A percentile compares a stretch with the other conserved stretches of the same genome.
Evolutionary conservation across 176 grass and related monocot genomes (phyloP).

Genomic region (Juncus effusus): DNA sequence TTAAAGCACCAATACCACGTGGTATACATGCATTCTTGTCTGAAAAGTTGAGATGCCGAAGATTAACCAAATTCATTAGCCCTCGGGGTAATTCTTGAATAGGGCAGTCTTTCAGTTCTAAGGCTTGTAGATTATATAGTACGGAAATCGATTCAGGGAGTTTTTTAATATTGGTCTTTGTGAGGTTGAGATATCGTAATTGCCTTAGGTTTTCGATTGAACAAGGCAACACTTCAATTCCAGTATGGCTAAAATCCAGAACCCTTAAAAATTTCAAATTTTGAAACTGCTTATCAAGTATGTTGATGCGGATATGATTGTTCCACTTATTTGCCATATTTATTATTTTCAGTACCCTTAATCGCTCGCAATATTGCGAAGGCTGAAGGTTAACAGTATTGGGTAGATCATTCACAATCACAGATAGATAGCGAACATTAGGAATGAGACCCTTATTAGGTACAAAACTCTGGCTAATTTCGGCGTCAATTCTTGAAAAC

Average conservation of each 20-base stretch:
- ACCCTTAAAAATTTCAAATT: conserved; percentile 15
- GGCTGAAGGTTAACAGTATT: conserved; percentile 1
- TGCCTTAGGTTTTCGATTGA: conserved; percentile 20
- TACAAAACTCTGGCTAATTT: not conserved
- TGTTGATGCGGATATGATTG: not conserved
- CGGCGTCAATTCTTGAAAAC: not conserved
- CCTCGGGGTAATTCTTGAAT: conserved; percentile 12
- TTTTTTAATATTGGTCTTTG: not conserved
- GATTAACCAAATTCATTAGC: conserved; percentile 6
- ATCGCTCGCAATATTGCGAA: not conserved
- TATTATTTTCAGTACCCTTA: conserved; percentile 19
- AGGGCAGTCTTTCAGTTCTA: not conserved
- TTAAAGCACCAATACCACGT: conserved; percentile 6
- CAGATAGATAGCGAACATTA: conserved; percentile 6
- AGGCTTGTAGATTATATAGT: conserved; percentile 27
- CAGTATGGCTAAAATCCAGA: conserved; percentile 14
- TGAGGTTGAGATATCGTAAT: conserved; percentile 15
- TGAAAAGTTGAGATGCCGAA: not conserved
- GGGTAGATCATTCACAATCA: not conserved
- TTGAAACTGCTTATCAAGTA: not conserved
- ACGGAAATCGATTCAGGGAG: conserved; percentile 18
- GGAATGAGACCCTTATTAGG: conserved; percentile 3
- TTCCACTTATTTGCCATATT: conserved; percentile 5
- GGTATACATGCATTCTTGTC: conserved; percentile 13
- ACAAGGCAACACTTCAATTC: conserved; percentile 2